Evolutionary conservation across 441 rosid genomes (phyloP).

Genomic region (Populus hybrid): DNA sequence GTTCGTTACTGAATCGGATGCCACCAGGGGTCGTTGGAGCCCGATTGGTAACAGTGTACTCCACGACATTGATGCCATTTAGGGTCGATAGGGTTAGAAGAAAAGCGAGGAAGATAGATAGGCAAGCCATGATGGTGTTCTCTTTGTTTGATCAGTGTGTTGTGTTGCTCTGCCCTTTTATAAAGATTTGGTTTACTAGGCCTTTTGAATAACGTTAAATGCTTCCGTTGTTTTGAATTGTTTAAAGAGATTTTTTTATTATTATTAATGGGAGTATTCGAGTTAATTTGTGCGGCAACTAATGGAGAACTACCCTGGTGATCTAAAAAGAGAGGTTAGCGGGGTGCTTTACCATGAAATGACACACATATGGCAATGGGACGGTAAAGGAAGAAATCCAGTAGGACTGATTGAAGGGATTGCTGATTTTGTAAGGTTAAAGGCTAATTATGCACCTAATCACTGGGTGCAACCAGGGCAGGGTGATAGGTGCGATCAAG

Average conservation of each 20-base stretch:
- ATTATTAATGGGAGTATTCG: too few species aligned
- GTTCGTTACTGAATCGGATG: constrained; percentile 13
- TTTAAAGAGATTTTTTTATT: too few species aligned
- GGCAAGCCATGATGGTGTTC: neutral
- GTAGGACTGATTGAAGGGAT: constrained; percentile 40
- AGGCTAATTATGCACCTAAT: constrained; percentile 29
- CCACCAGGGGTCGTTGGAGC: constrained; percentile 19
- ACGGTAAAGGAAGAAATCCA: constrained; percentile 32
- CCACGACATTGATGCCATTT: constrained; percentile 15
- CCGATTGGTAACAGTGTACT: constrained; percentile 19
- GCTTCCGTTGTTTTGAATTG: too few species aligned
- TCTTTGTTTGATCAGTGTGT: neutral
- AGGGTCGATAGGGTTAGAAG: neutral
- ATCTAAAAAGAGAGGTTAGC: constrained; percentile 19
- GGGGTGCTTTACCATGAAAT: constrained; percentile 43
- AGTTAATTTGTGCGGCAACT: neutral
- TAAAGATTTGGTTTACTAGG: neutral
- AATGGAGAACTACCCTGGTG: constrained; percentile 17
- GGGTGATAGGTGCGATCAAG: constrained; percentile 45
- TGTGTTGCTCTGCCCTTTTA: neutral
- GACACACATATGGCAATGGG: constrained; percentile 44
- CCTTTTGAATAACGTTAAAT: too few species aligned
- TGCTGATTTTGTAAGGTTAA: constrained; percentile 46
- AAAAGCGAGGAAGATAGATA: neutral
- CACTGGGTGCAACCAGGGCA: constrained; percentile 43